These are phyloP conservation scores for Myrica gale DNA, from an alignment of 306 rosid species.

Conservation along the genomic window DNA sequence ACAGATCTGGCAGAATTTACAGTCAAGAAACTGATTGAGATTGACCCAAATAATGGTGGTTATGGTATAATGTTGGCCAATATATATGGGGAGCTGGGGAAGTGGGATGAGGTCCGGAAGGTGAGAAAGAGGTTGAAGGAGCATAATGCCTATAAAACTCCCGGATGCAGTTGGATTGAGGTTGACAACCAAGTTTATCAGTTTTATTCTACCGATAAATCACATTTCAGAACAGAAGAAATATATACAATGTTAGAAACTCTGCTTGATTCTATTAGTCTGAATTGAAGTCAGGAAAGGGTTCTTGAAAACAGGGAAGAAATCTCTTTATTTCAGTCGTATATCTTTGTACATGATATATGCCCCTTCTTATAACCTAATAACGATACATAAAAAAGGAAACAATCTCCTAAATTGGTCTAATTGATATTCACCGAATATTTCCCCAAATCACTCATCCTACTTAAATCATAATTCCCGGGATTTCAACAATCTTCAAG, in stretches of 20 bases:
- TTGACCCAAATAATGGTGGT: constrained; percentile 70
- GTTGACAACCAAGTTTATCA: constrained; percentile 60
- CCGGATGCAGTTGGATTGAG: constrained; percentile 89
- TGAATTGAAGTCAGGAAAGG: constrained; percentile 18
- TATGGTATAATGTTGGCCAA: constrained; percentile 63
- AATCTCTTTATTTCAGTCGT: no score
- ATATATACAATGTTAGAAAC: constrained; percentile 46
- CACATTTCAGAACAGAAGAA: constrained; percentile 56
- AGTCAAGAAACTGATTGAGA: constrained; percentile 54
- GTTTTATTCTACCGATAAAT: constrained; percentile 57
- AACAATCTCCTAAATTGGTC: no score
- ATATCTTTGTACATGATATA: no score
- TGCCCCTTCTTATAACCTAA: no score
- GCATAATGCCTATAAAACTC: constrained; percentile 52
- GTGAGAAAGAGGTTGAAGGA: constrained; percentile 54
- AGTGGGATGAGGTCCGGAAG: constrained; percentile 72
- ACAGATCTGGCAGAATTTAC: constrained; percentile 64
- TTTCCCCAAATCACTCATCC: no score
- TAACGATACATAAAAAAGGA: no score
- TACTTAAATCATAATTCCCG: no score
- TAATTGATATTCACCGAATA: no score
- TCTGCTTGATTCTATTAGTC: constrained; percentile 33
- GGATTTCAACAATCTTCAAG: no score
- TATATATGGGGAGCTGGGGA: constrained; percentile 57
- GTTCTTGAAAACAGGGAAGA: no score